Base-by-base conservation (phyloP, 2,329 filamentous ascomycete genomes). In the Aspergillus thermomutatus region DNA sequence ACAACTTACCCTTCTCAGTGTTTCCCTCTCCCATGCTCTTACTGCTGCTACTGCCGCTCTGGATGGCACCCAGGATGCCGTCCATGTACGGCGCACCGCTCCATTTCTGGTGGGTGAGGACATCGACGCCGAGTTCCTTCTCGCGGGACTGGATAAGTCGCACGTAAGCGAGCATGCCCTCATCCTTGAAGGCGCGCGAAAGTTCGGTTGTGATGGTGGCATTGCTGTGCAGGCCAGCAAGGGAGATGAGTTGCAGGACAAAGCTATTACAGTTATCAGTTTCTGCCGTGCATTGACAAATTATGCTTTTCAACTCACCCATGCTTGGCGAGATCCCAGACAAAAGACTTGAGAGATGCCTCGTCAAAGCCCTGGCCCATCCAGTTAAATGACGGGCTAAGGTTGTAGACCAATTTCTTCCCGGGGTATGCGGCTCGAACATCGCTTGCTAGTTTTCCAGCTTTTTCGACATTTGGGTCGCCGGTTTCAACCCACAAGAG, bases 151-250 rank as follows among this genome's bases (percentile, higher is more conserved):
- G 94, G 41, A 99, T 87, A 0, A 97, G 78, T 57, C 96, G 90
- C n/a, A 97, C 94, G 69, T 99, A 99, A 0, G 94, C 93, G 68
- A 94, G 82, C 94, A 99, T 99, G 54, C 94, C 94, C 54, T 97
- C 89, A 14, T 87, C 84, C 79, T 91, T 95, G 80, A 96, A 99
- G 6, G 81, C 84, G 58, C 84, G 84, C 9, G 91, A 89, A 19
- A 99, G 81, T 77, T 97, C 90, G 56, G 87, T 80, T 0, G 83
- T 85, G 46, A 87, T 83, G 1, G 84, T 86, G 3, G 85, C 85
- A 2, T 82, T 87, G 34, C 77, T 81, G 69, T 88, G 85, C n/a
- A 88, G 68, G 21, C 85, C 85, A 2, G 85, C 85, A 2, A 87
- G 76, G 7, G 83, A 85, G 61, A 88, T 86, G 45, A 88, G 76